These are phyloP conservation scores for Plasmodium vinckei DNA, from an alignment of 169 alveolate species.

Conservation along the genomic window DNA sequence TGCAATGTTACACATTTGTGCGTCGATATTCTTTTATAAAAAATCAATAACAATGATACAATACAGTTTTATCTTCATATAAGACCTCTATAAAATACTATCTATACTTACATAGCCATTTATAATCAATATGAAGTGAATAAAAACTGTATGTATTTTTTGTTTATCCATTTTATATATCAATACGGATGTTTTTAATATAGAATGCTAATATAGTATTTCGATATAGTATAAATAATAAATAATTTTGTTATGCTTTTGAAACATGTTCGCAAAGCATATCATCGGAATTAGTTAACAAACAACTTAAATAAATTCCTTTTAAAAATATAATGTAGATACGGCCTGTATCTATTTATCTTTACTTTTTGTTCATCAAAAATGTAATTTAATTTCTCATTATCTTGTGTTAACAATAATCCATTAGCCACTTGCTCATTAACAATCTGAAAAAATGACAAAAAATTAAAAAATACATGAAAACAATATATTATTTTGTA, in stretches of 20 bases:
- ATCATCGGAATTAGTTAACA: slow-evolving; percentile 16
- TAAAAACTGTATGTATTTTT: too few species aligned
- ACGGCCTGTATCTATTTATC: slow-evolving; percentile 75
- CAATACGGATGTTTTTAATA: too few species aligned
- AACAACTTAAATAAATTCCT: slow-evolving; percentile 41
- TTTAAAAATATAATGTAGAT: slow-evolving; percentile 66
- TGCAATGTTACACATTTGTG: too few species aligned
- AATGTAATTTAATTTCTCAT: slow-evolving; percentile 73
- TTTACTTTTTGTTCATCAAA: slow-evolving; percentile 74
- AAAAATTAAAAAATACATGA: slow-evolving; percentile 6
- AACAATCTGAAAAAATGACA: slow-evolving; percentile 31
- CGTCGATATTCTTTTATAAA: too few species aligned
- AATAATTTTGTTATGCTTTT: background rate
- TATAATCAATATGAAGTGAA: too few species aligned
- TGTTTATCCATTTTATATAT: too few species aligned
- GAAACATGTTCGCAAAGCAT: background rate
- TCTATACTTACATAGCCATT: too few species aligned
- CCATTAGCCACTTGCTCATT: slow-evolving; percentile 76
- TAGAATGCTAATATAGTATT: too few species aligned
- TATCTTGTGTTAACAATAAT: slow-evolving; percentile 68
- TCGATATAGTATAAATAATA: background rate
- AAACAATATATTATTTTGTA: background rate
- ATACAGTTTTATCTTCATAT: too few species aligned
- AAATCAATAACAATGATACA: too few species aligned
- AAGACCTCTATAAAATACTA: too few species aligned